These are phyloP conservation scores for Talaromyces proteolyticus DNA, from an alignment of 495 filamentous ascomycete genomes.

Conservation along the genomic window DNA sequence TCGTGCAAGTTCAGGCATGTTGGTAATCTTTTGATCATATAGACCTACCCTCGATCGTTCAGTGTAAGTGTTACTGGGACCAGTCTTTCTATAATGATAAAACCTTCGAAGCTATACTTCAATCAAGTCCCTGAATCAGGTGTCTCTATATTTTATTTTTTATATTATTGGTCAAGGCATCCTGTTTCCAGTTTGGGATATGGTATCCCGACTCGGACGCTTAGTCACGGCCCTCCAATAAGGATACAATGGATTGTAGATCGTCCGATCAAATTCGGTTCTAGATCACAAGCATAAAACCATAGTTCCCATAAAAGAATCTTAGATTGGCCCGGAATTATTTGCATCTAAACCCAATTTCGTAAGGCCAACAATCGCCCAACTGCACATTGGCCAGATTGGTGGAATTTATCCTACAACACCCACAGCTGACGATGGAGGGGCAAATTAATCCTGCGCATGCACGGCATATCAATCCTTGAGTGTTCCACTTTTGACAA, in stretches of 20 bases:
- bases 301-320: too few species aligned
- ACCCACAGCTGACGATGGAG: too few species aligned
- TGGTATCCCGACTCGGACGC: slow-evolving; percentile 21
- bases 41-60: not conserved
- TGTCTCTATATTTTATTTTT: slow-evolving; percentile 5
- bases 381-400: too few species aligned
- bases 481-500: too few species aligned
- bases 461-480: too few species aligned
- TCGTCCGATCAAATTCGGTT: not conserved
- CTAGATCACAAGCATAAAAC: too few species aligned
- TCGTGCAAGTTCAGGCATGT: slow-evolving; percentile 31
- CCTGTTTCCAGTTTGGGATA: slow-evolving; percentile 34
- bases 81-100: too few species aligned
- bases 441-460: too few species aligned
- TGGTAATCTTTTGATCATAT: not conserved
- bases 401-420: too few species aligned
- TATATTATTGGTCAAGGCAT: slow-evolving; percentile 13
- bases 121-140: slow-evolving; percentile 2
- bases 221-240: not conserved
- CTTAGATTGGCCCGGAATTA: too few species aligned
- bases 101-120: not conserved
- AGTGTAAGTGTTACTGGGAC: not conserved
- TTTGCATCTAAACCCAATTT: too few species aligned
- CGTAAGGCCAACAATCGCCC: too few species aligned
- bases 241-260: not conserved